Conservation (phyloP, 495 filamentous ascomycete genomes). For the Tuber microsphaerosporum region DNA sequence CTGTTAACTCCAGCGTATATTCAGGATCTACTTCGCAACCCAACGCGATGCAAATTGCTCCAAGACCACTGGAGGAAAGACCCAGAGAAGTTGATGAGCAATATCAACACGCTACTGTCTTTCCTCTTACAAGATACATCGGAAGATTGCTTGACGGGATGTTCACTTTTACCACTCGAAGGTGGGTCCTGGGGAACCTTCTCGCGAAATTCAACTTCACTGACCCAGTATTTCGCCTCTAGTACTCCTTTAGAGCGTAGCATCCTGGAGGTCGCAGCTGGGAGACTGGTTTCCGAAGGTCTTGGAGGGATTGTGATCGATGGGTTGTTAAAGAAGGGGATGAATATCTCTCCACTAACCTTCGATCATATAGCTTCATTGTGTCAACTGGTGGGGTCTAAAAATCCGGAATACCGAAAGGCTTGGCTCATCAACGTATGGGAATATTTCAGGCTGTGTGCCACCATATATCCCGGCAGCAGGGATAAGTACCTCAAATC, state of each 20-base stretch:
- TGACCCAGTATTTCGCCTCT: background rate
- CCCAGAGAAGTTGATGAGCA: background rate
- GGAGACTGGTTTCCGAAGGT: background rate
- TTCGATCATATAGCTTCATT: constrained; percentile 21
- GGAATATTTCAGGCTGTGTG: constrained; percentile 10
- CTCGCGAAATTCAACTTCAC: constrained; percentile 1
- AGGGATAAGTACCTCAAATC: background rate
- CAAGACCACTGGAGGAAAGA: constrained; percentile 15
- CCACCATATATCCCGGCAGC: background rate
- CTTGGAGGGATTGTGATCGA: background rate
- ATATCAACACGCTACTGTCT: constrained; percentile 7
- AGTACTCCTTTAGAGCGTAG: constrained; percentile 1
- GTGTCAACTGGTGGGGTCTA: constrained; percentile 5
- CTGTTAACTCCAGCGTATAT: constrained; percentile 19
- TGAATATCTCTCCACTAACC: constrained; percentile 21
- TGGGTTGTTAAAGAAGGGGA: background rate
- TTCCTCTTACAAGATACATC: background rate
- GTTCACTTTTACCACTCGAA: constrained; percentile 18
- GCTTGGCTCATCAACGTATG: constrained; percentile 22
- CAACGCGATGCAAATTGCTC: constrained; percentile 5
- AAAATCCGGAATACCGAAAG: constrained; percentile 8
- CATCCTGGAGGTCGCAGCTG: constrained; percentile 14
- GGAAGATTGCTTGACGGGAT: constrained; percentile 11
- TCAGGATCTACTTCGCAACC: background rate
- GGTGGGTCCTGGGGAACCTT: constrained; percentile 15